phyloP scores from a whole-genome alignment of 129 eudicot species.

The Flaveria ramosissima region DNA sequence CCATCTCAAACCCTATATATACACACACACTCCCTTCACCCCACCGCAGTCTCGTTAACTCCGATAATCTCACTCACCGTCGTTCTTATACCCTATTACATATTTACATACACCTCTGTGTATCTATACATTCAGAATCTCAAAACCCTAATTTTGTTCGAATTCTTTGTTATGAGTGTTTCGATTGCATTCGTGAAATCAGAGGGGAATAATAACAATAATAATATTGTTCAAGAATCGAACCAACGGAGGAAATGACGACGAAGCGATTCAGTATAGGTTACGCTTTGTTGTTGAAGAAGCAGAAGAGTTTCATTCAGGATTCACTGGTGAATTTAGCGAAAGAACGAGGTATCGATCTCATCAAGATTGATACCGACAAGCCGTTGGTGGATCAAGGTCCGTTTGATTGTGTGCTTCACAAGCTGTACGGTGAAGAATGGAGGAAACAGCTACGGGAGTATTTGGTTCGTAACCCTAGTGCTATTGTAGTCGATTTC shows the following conservation, averaged over 20 bases:
- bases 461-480: conserved; percentile 43
- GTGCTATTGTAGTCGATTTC: conserved; percentile 50
- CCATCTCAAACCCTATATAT: conserved; percentile 27
- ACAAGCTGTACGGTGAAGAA: conserved; percentile 66
- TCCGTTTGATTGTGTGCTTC: conserved; percentile 88
- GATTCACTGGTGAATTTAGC: conserved; percentile 55
- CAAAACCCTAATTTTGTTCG: conserved; percentile 5
- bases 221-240: not conserved
- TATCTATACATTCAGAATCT: not conserved
- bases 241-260: conserved; percentile 30
- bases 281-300: conserved; percentile 75
- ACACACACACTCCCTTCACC: conserved; percentile 9
- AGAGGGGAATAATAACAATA: not conserved
- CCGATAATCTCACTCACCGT: conserved; percentile 33
- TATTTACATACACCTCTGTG: not conserved
- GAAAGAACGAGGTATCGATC: conserved; percentile 58
- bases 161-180: conserved; percentile 32
- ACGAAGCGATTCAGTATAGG: conserved; percentile 60
- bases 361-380: conserved; percentile 54
- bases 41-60: conserved; percentile 33
- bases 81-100: not conserved
- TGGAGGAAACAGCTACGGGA: conserved; percentile 60
- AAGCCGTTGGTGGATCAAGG: conserved; percentile 70
- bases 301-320: conserved; percentile 65
- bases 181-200: conserved; percentile 21